Evolutionary conservation across 1,139 yeast species (phyloP).

Genomic region (Magnusiomyces ingens): DNA sequence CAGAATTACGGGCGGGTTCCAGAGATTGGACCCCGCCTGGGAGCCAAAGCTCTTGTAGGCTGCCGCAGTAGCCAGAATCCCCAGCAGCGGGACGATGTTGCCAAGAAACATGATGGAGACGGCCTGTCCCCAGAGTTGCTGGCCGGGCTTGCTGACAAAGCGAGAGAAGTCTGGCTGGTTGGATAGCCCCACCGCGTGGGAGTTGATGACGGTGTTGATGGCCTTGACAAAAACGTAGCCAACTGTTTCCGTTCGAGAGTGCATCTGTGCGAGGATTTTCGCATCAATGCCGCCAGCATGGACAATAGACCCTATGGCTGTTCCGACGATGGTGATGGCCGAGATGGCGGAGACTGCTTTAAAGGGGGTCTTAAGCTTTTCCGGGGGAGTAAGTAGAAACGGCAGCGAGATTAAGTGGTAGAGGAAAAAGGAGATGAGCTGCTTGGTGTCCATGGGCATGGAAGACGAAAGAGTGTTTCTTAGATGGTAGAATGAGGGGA

Average conservation of each 20-base stretch:
- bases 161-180: conserved; percentile 43
- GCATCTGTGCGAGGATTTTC: conserved; percentile 7
- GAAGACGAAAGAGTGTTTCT: conserved; percentile 30
- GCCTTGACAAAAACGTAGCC: neutral
- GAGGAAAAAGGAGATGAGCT: conserved; percentile 30
- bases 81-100: conserved; percentile 38
- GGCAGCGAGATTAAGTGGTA: conserved; percentile 29
- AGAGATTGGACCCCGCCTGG: conserved; percentile 20
- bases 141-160: conserved; percentile 29
- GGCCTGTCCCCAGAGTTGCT: conserved; percentile 26
- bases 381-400: conserved; percentile 27
- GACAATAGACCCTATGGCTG: conserved; percentile 24
- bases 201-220: conserved; percentile 8
- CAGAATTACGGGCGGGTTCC: conserved; percentile 36
- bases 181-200: conserved; percentile 26
- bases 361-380: conserved; percentile 22
- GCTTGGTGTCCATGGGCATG: conserved; percentile 29
- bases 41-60: conserved; percentile 29
- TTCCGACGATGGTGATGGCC: conserved; percentile 21
- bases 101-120: conserved; percentile 30
- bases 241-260: neutral
- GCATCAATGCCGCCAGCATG: conserved; percentile 18
- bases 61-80: conserved; percentile 35
- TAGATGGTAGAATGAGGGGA: conserved; percentile 26
- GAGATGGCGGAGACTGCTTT: conserved; percentile 17